Conservation (phyloP, 2,329 filamentous ascomycete genomes). For the Fusarium udum region DNA sequence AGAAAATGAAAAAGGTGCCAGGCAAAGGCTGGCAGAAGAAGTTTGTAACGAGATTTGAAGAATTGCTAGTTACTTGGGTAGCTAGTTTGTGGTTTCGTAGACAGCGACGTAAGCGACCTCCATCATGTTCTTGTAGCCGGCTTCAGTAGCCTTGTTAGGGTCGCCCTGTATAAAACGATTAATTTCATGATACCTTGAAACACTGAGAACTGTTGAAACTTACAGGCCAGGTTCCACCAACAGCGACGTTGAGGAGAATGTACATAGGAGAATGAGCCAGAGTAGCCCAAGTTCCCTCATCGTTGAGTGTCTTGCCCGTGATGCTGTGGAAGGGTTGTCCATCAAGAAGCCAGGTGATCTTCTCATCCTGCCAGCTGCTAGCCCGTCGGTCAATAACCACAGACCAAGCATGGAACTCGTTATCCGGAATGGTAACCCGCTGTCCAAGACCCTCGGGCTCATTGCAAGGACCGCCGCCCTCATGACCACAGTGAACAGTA, state of each 20-base stretch:
- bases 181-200: background rate
- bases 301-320: slow-evolving; percentile 53
- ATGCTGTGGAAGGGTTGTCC: slow-evolving; percentile 56
- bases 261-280: slow-evolving; percentile 55
- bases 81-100: slow-evolving; percentile 44
- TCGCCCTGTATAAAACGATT: slow-evolving; percentile 41
- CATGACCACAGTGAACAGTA: slow-evolving; percentile 58
- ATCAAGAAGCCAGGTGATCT: slow-evolving; percentile 60
- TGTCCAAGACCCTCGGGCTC: slow-evolving; percentile 55
- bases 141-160: slow-evolving; percentile 47
- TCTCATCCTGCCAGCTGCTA: slow-evolving; percentile 56
- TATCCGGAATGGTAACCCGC: slow-evolving; percentile 52
- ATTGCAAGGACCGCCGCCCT: slow-evolving; percentile 58
- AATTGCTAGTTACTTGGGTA: background rate
- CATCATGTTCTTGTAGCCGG: slow-evolving; percentile 54
- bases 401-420: slow-evolving; percentile 60
- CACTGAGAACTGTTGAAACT: slow-evolving; percentile 15
- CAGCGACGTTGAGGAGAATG: slow-evolving; percentile 59
- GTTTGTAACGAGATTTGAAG: background rate
- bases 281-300: slow-evolving; percentile 55
- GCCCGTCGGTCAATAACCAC: slow-evolving; percentile 58
- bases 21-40: background rate
- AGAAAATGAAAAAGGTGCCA: slow-evolving; percentile 14
- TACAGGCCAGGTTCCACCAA: slow-evolving; percentile 56
- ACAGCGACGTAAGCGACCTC: slow-evolving; percentile 53